Conservation (phyloP, 2,329 filamentous ascomycete species). For the Drechslerella stenobrocha region DNA sequence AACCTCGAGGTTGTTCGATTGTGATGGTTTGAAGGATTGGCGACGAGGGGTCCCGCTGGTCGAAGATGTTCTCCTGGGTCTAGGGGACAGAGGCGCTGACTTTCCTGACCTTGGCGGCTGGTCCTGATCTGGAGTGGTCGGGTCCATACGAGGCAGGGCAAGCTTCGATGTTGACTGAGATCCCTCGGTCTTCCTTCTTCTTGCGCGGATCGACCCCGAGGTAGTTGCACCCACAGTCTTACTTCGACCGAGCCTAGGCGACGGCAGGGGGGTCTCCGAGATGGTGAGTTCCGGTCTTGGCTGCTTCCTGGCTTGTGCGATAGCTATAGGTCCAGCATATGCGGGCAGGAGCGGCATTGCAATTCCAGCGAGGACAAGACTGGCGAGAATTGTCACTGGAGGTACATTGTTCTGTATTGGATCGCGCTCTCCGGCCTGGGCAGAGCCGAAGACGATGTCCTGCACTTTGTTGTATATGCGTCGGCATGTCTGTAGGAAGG, state of each 20-base stretch:
- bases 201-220: conserved; percentile 56
- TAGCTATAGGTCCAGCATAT: conserved; percentile 77
- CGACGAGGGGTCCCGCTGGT: conserved; percentile 24
- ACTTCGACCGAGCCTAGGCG: conserved; percentile 66
- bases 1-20: conserved; percentile 31
- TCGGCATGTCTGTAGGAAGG: conserved; percentile 67
- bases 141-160: conserved; percentile 21
- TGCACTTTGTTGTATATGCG: conserved; percentile 87
- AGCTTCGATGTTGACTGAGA: conserved; percentile 49
- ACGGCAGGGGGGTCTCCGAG: conserved; percentile 62
- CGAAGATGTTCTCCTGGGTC: conserved; percentile 33
- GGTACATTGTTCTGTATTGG: conserved; percentile 70
- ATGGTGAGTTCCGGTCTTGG: conserved; percentile 66
- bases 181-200: conserved; percentile 54
- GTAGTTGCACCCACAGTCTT: conserved; percentile 66
- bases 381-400: conserved; percentile 77
- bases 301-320: conserved; percentile 78
- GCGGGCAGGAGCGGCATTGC: conserved; percentile 74
- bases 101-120: conserved; percentile 40
- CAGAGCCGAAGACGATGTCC: conserved; percentile 79
- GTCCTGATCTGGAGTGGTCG: conserved; percentile 32
- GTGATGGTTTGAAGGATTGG: conserved; percentile 29
- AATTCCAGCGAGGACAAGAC: conserved; percentile 75
- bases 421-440: conserved; percentile 59
- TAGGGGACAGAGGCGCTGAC: conserved; percentile 46